Base-by-base conservation (phyloP, 1,284 basidiomycete genomes). In the Ustilago nuda region DNA sequence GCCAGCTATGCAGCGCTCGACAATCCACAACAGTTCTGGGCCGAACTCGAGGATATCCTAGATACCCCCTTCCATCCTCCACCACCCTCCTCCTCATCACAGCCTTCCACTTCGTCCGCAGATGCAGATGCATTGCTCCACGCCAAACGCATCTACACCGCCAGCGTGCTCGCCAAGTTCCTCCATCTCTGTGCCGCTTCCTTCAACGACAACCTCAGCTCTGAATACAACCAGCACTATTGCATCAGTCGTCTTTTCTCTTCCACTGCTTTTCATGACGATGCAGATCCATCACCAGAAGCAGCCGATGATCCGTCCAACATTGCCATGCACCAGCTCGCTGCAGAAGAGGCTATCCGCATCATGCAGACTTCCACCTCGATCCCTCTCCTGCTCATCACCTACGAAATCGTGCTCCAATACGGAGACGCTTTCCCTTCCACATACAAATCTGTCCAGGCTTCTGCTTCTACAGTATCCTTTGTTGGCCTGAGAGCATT, bases 341-440 rank as follows among this genome's bases (percentile, higher is more conserved):
- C 76, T 0, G 71, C 69, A 0, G 78, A 78, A 50, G 66, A 73
- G 37, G 73, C 60, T n/a, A 68, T 76, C 33, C 65, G 65, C 15
- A 65, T 80, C 54, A 70, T 79, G 64, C 69, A 79, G 54, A 71
- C 72, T 1, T 72, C 68, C 17, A 95, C 94, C n/a, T 91, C 96
- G 82, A 94, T 94, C 1, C 94, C 95, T 81, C 88, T 89, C 15
- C 91, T 94, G 71, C 91, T 94, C 80, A 91, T 97, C 61, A 88
- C 92, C 36, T 94, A 94, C 86, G 90, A 91, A 74, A 87, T 94
- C 56, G 89, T 96, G 27, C 89, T 94, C 27, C 89, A 88, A 76
- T 92, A 92, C 82, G 95, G 94, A 30, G 56, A 73, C 11, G 56
- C 64, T 35, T 67, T 66, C n/a, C 78, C 79, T 4, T 51, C 73